These are phyloP conservation scores for Lactarius tabidus DNA, from an alignment of 768 basidiomycete genomes.

Conservation along the genomic window DNA sequence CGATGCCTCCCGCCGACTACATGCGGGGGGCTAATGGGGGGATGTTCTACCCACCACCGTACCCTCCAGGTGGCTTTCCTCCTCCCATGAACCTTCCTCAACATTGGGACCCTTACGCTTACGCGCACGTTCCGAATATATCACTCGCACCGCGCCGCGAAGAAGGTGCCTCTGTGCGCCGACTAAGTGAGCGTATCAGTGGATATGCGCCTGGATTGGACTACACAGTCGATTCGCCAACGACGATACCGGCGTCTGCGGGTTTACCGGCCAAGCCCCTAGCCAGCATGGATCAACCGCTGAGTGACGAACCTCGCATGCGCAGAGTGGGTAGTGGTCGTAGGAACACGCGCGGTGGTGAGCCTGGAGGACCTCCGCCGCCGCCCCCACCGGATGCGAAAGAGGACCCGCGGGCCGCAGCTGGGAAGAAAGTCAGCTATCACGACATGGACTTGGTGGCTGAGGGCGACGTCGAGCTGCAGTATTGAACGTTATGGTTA, in stretches of 20 bases:
- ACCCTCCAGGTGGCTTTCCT: slow-evolving; percentile 42
- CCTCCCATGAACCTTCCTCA: slow-evolving; percentile 38
- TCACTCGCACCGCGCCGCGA: slow-evolving; percentile 49
- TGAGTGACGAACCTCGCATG: slow-evolving; percentile 38
- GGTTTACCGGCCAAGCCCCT: slow-evolving; percentile 80
- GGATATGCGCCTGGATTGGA: slow-evolving; percentile 59
- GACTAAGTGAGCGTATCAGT: slow-evolving; percentile 77
- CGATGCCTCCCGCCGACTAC: slow-evolving; percentile 33
- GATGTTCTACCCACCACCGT: slow-evolving; percentile 35
- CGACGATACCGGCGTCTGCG: slow-evolving; percentile 52
- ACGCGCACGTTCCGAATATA: slow-evolving; percentile 37
- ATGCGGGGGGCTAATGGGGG: slow-evolving; percentile 28
- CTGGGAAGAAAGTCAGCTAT: slow-evolving; percentile 87
- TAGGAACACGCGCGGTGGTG: slow-evolving; percentile 31
- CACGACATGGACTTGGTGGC: slow-evolving; percentile 94
- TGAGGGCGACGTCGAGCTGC: slow-evolving; percentile 50
- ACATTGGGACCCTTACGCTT: slow-evolving; percentile 47
- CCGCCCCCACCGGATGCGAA: slow-evolving; percentile 85
- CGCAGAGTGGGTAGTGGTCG: slow-evolving; percentile 39
- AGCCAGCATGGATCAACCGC: slow-evolving; percentile 41
- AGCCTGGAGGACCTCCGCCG: slow-evolving; percentile 51
- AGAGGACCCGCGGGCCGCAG: slow-evolving; percentile 89
- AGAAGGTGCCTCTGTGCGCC: slow-evolving; percentile 53
- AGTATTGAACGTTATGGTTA: slow-evolving; percentile 31
- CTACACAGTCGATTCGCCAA: slow-evolving; percentile 38